Conservation (phyloP, 2,329 filamentous ascomycete genomes). For the Fusarium multiceps region DNA sequence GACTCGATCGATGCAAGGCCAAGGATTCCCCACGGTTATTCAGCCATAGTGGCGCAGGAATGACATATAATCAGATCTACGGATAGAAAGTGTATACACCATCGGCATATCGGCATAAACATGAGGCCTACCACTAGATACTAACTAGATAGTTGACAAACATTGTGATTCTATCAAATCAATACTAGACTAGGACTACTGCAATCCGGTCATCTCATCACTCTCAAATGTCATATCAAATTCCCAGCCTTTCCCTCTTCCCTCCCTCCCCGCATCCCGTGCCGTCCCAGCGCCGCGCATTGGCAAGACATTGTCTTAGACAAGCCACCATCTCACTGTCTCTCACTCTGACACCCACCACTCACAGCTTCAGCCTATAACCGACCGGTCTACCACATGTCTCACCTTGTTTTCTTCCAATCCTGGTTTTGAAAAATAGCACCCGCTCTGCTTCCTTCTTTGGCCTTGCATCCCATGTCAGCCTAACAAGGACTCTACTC, state of each 20-base stretch:
- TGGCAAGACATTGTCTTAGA: conserved; percentile 42
- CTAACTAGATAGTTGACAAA: neutral
- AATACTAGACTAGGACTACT: neutral
- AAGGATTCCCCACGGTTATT: conserved; percentile 17
- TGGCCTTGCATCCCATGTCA: conserved; percentile 9
- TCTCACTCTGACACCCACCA: conserved; percentile 13
- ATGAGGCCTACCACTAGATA: conserved; percentile 29
- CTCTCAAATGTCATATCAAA: neutral
- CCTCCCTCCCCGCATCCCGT: conserved; percentile 33
- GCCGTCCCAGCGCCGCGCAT: conserved; percentile 38
- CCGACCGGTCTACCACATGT: conserved; percentile 18
- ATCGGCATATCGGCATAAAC: conserved; percentile 13
- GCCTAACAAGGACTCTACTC: neutral
- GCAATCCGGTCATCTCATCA: neutral
- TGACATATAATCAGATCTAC: neutral
- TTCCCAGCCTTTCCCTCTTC: neutral
- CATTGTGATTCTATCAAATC: neutral
- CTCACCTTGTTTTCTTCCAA: conserved; percentile 22
- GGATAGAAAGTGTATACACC: conserved; percentile 3
- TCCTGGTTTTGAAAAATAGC: conserved; percentile 18
- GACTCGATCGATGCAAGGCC: conserved; percentile 12
- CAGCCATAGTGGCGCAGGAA: conserved; percentile 14
- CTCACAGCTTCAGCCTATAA: conserved; percentile 13
- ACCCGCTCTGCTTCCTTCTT: conserved; percentile 20
- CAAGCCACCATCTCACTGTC: conserved; percentile 26